Evolutionary conservation across 164 flowering plant genomes (phyloP).

Genomic region (Piper betle): DNA sequence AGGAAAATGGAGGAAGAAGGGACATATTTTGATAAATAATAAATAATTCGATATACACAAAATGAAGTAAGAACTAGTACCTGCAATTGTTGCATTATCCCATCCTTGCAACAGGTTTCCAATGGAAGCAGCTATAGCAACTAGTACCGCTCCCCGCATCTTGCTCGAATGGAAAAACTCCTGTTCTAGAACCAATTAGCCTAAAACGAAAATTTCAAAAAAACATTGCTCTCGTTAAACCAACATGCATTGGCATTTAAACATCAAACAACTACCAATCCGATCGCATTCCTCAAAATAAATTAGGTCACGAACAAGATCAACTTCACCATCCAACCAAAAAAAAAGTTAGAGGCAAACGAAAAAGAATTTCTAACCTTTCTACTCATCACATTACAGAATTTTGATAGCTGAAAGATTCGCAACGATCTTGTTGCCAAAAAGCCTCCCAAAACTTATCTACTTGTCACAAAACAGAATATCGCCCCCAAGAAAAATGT

Average conservation of each 20-base stretch:
- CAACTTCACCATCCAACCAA: too few relatives aligned
- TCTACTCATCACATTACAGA: too few relatives aligned
- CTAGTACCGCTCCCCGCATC: slow-evolving; percentile 76
- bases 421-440: too few relatives aligned
- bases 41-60: neutral
- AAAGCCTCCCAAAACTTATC: too few relatives aligned
- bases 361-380: too few relatives aligned
- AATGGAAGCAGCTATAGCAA: slow-evolving; percentile 78
- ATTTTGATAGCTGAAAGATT: too few relatives aligned
- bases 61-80: slow-evolving; percentile 16
- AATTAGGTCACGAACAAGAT: too few relatives aligned
- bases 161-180: slow-evolving; percentile 7
- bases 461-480: too few relatives aligned
- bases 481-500: too few relatives aligned
- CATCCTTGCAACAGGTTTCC: slow-evolving; percentile 95
- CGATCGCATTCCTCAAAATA: too few relatives aligned
- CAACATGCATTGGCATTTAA: neutral
- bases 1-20: neutral
- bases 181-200: neutral
- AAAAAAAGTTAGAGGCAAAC: too few relatives aligned
- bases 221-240: neutral
- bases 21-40: neutral
- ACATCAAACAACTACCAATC: too few relatives aligned
- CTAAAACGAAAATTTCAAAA: neutral
- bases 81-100: slow-evolving; percentile 97